A percentile compares a stretch with the other conserved stretches of the same genome.
phyloP scores from a whole-genome alignment of 805 yeast species.

The Cyberlindnera mycetangii region DNA sequence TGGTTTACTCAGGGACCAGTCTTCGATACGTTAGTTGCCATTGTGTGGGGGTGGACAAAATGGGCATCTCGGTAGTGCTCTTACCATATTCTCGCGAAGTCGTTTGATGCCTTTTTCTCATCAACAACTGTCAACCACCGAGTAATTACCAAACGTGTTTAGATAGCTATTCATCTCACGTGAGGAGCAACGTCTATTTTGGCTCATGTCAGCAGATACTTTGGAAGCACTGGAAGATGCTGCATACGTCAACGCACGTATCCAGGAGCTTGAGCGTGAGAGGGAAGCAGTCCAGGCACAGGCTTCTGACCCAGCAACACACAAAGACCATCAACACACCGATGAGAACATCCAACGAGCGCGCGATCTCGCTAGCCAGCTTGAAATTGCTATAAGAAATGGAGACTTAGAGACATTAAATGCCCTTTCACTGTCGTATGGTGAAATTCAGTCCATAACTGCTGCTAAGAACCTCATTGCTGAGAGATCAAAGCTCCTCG shows the following conservation, averaged over 20 bases:
- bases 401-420: conserved; percentile 21
- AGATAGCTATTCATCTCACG: no score
- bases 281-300: conserved; percentile 3
- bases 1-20: no score
- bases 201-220: background rate
- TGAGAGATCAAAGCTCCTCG: conserved; percentile 7
- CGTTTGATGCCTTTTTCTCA: background rate
- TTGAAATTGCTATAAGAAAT: conserved; percentile 15
- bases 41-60: background rate
- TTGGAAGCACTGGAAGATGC: conserved; percentile 6
- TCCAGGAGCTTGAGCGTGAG: conserved; percentile 13
- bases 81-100: background rate
- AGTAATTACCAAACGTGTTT: no score
- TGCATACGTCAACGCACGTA: conserved; percentile 11
- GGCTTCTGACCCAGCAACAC: conserved; percentile 4
- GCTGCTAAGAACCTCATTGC: conserved; percentile 17
- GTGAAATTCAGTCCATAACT: conserved; percentile 17
- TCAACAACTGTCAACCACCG: no score
- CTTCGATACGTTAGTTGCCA: no score
- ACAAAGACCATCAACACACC: background rate
- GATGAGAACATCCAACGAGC: conserved; percentile 13
- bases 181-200: background rate
- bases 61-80: background rate
- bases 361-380: conserved; percentile 17
- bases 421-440: conserved; percentile 23